phyloP scores from a whole-genome alignment of 2,329 filamentous ascomycete genomes.

The Cryphonectria carpinicola region DNA sequence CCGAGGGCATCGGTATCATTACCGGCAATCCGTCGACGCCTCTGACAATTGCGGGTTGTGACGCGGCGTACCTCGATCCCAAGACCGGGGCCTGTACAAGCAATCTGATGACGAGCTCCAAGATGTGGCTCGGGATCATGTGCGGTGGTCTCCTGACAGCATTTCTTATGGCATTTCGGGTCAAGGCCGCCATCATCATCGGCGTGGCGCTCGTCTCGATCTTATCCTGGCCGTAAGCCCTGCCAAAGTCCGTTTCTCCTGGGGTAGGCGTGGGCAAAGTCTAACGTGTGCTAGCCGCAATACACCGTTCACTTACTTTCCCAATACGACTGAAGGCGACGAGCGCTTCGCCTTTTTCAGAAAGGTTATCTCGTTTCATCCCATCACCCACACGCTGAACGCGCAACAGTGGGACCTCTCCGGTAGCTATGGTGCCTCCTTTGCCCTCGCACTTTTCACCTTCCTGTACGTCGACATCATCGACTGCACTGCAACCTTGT shows the following conservation, averaged over 20 bases:
- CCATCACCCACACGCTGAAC: constrained; percentile 65
- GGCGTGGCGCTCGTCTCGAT: constrained; percentile 74
- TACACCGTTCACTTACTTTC: constrained; percentile 75
- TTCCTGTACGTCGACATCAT: constrained; percentile 82
- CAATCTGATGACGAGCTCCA: constrained; percentile 74
- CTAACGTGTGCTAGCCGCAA: constrained; percentile 51
- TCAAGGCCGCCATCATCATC: constrained; percentile 76
- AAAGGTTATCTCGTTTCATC: constrained; percentile 72
- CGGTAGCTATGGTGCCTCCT: constrained; percentile 60
- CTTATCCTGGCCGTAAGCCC: constrained; percentile 71
- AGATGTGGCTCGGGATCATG: constrained; percentile 86
- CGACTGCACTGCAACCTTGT: constrained; percentile 76
- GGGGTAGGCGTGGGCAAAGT: constrained; percentile 17
- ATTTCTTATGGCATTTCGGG: constrained; percentile 77
- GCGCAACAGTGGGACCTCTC: constrained; percentile 69
- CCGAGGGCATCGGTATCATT: constrained; percentile 80
- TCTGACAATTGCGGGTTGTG: constrained; percentile 76
- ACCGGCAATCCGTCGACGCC: constrained; percentile 73
- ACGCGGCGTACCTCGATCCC: constrained; percentile 54
- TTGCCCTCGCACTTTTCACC: constrained; percentile 73
- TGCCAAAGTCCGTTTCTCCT: background rate
- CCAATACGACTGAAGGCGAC: constrained; percentile 66
- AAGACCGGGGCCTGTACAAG: constrained; percentile 55
- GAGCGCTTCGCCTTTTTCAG: constrained; percentile 73
- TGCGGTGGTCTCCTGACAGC: constrained; percentile 79